Evolutionary conservation across 805 yeast genomes (phyloP), one percentile per base, ranked within the genome.

Genomic region (Zygotorulaspora danielsina): DNA sequence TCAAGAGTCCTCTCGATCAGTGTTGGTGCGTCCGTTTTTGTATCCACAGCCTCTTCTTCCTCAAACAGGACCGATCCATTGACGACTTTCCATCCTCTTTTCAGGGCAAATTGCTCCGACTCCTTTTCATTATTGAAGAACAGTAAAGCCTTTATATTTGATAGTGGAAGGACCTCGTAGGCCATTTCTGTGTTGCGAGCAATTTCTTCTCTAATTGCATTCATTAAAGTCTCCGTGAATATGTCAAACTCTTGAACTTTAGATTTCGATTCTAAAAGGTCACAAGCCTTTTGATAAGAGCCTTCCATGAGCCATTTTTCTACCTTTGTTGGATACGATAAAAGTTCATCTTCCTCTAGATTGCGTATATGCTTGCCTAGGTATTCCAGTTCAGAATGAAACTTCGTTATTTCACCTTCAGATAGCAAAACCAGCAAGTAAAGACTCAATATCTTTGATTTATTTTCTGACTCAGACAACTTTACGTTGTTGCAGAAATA

Each of bases 291-390:
- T 63, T 87, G 93, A 64, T 89, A 93, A 49, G 90, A 84, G 30
- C 98, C 98, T 66, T 93, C 97, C 82, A 90, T 87, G 49, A 93
- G 75, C 83, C 94, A 86, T 49, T 85, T 80, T 62, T 93, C 97
- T 53, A 93, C 78, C 51, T 80, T 79, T 38, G 90, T 80, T 17
- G 97, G 97, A 60, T 88, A 88, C 34, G 78, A 75, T 50, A 90
- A 69, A 59, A 73, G 85, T 49, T 73, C 69, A 59, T 85, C 95
- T 24, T 72, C 69, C 50, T 86, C 90, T 45, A 60, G 58, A 53
- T 54, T 69, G n/a, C 53, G 46, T 19, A 66, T 49, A 27, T 61
- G 54, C 50, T 75, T 75, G 50, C 73, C 76, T 49, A 88, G 72
- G 42, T 69, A 70, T 62, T 90, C 97, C 45, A 90, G 70, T 61